Conservation (phyloP, 1,284 basidiomycete species). For the Trichosporon coremiiforme region DNA sequence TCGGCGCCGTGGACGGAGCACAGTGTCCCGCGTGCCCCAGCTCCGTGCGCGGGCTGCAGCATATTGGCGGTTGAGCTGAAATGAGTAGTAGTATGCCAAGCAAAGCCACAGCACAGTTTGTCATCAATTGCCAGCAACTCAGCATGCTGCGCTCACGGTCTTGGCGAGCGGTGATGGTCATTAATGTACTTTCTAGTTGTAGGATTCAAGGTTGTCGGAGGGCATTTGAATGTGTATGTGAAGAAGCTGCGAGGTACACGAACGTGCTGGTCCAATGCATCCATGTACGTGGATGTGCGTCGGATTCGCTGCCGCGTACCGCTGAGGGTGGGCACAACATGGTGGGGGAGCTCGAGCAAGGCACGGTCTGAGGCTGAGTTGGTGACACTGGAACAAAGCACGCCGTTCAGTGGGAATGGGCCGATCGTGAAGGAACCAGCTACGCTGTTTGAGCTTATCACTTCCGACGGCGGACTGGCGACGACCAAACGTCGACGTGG, state of each 20-base stretch:
- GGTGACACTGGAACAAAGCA: not conserved
- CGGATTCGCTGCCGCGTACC: not conserved
- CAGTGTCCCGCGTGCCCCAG: not conserved
- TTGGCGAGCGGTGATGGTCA: not conserved
- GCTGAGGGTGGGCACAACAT: too few relatives aligned
- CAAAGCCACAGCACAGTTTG: not conserved
- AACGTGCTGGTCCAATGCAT: not conserved
- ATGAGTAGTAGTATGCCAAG: not conserved
- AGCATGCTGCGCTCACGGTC: not conserved
- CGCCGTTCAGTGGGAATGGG: not conserved
- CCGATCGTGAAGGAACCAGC: not conserved
- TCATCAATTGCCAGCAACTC: slow-evolving; percentile 1
- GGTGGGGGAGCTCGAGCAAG: not conserved
- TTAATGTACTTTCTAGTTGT: not conserved
- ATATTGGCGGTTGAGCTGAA: not conserved
- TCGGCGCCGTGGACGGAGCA: slow-evolving; percentile 1
- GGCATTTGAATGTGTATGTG: not conserved
- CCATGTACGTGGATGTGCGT: not conserved
- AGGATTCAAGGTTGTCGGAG: not conserved
- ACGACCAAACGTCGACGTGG: not conserved
- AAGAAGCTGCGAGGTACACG: not conserved
- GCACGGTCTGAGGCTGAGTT: not conserved
- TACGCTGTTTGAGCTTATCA: not conserved
- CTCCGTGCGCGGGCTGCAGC: not conserved
- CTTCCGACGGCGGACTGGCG: not conserved